phyloP scores from a whole-genome alignment of 768 basidiomycete species.

The Rhodotorula kratochvilovae region DNA sequence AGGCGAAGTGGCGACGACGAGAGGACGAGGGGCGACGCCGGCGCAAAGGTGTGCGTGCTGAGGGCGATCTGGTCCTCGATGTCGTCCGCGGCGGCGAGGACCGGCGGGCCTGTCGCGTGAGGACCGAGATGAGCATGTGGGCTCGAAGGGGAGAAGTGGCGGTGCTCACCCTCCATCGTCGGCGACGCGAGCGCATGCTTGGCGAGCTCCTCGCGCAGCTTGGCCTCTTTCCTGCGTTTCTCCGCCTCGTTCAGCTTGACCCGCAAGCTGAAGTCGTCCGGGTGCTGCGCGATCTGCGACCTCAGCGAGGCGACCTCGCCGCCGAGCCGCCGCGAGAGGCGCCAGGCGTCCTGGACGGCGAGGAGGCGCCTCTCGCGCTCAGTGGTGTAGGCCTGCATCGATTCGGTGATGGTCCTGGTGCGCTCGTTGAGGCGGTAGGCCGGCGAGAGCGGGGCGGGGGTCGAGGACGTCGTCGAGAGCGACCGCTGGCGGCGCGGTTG shows the following conservation, averaged over 20 bases:
- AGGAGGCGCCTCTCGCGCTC: not conserved
- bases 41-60: too few species aligned
- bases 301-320: not conserved
- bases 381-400: not conserved
- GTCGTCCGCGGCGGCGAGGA: not conserved
- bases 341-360: not conserved
- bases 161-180: not conserved
- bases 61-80: not conserved
- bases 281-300: too few species aligned
- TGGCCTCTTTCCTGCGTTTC: not conserved
- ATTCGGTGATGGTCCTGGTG: not conserved
- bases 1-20: not conserved
- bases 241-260: not conserved
- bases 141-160: not conserved
- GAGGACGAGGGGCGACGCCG: not conserved
- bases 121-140: too few species aligned
- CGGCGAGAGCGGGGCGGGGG: not conserved
- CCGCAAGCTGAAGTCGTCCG: not conserved
- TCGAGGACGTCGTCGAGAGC: not conserved
- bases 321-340: not conserved
- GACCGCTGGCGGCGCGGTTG: not conserved
- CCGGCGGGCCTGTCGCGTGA: not conserved
- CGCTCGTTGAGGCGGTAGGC: not conserved
- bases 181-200: slow-evolving; percentile 2
- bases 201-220: not conserved